Evolutionary conservation across 805 yeast genomes (phyloP).

Genomic region (Saturnispora gosingensis): DNA sequence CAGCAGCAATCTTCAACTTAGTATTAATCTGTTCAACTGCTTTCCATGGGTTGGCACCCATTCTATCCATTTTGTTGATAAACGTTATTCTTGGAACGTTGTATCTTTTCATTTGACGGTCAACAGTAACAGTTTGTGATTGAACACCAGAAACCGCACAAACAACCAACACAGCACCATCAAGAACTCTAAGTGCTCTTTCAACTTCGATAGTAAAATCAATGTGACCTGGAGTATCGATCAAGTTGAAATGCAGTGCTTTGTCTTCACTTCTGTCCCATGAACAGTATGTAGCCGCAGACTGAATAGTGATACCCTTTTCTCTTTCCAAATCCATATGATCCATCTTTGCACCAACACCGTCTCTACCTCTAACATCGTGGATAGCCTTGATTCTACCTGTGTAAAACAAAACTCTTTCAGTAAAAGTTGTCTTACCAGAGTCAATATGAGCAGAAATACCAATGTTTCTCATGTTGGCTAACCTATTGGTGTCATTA

Average conservation of each 20-base stretch:
- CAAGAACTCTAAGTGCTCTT: constrained; percentile 94
- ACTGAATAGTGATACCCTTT: constrained; percentile 96
- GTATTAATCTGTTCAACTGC: constrained; percentile 85
- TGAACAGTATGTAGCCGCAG: constrained; percentile 97
- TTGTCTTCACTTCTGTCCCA: constrained; percentile 70
- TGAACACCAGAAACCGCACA: constrained; percentile 99
- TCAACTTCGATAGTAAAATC: constrained; percentile 98
- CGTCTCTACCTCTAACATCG: constrained; percentile 93
- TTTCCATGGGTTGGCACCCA: constrained; percentile 97
- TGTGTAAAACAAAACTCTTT: constrained; percentile 90
- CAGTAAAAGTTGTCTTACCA: constrained; percentile 97
- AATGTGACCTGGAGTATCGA: constrained; percentile 98
- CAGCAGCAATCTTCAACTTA: constrained; percentile 88
- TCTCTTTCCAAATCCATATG: constrained; percentile 98
- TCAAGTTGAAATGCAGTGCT: constrained; percentile 77
- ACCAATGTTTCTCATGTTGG: constrained; percentile 83
- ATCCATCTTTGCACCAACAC: constrained; percentile 99
- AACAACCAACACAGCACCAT: constrained; percentile 96
- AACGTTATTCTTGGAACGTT: constrained; percentile 95
- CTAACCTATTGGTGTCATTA: constrained; percentile 42
- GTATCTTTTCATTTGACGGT: constrained; percentile 97
- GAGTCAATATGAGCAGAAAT: constrained; percentile 97
- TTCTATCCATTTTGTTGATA: constrained; percentile 96
- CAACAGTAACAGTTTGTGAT: constrained; percentile 97
- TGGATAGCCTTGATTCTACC: constrained; percentile 96